These are phyloP conservation scores for Colletotrichum sp. DNA, from an alignment of 2,329 filamentous ascomycete species.

Conservation along the genomic window DNA sequence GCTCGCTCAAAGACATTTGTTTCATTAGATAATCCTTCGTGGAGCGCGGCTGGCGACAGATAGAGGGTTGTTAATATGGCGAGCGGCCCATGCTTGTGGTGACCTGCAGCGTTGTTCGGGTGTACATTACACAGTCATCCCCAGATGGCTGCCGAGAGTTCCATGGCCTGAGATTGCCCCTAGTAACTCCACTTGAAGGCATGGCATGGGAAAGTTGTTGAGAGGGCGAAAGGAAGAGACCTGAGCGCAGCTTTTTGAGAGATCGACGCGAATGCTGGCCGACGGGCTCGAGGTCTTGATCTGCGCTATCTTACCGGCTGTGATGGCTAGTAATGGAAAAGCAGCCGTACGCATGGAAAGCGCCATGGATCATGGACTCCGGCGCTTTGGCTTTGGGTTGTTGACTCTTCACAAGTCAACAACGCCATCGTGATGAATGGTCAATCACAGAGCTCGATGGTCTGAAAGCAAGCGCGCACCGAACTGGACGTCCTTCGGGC, in stretches of 20 bases:
- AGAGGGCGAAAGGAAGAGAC: background rate
- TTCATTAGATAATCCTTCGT: background rate
- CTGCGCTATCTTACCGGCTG: background rate
- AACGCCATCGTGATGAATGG: background rate
- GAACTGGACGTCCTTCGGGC: background rate
- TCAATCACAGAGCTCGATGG: background rate
- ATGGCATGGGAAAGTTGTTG: background rate
- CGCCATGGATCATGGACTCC: background rate
- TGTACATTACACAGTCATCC: background rate
- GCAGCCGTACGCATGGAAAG: background rate
- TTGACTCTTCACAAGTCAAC: background rate
- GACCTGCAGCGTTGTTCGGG: background rate
- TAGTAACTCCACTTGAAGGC: background rate
- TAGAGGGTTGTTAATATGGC: background rate
- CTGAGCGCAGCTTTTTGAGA: constrained; percentile 6
- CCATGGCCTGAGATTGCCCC: background rate
- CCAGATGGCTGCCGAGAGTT: background rate
- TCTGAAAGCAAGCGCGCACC: background rate
- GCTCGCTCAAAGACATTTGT: background rate
- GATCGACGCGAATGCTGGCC: background rate
- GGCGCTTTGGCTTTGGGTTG: background rate
- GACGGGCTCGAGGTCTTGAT: background rate
- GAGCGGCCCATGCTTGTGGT: background rate
- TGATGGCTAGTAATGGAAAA: constrained; percentile 7
- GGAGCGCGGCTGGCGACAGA: background rate